A percentile compares a stretch with the other conserved stretches of the same genome.
Conservation (phyloP, 306 rosid genomes). For the Quercus aquifolioides region DNA sequence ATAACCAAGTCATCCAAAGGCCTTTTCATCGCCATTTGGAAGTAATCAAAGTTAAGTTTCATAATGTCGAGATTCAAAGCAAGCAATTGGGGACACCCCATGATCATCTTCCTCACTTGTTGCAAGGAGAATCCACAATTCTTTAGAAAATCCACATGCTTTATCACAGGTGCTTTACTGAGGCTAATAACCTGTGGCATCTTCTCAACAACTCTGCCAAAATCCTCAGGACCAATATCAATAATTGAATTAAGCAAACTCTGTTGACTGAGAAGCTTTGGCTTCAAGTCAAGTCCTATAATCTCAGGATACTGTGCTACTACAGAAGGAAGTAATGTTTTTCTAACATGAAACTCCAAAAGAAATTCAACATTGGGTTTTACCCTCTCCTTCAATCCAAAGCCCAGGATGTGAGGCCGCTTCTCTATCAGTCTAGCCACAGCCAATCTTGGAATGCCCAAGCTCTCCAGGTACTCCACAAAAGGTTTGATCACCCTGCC, state of each 20-base stretch:
- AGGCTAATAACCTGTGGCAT: constrained; percentile 95
- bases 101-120: constrained; percentile 61
- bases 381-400: constrained; percentile 70
- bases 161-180: constrained; percentile 57
- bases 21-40: constrained; percentile 64
- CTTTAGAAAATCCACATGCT: constrained; percentile 72
- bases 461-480: constrained; percentile 74
- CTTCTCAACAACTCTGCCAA: constrained; percentile 79
- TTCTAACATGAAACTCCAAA: constrained; percentile 63
- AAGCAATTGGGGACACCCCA: constrained; percentile 85
- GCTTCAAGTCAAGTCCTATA: constrained; percentile 67
- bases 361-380: constrained; percentile 78
- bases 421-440: constrained; percentile 88
- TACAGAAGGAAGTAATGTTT: constrained; percentile 57
- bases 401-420: constrained; percentile 83
- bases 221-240: constrained; percentile 58
- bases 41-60: constrained; percentile 73
- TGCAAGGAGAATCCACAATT: constrained; percentile 65
- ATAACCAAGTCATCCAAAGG: constrained; percentile 75
- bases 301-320: constrained; percentile 89
- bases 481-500: constrained; percentile 87
- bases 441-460: constrained; percentile 88
- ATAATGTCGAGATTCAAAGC: constrained; percentile 87
- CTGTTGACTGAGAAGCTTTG: constrained; percentile 61
- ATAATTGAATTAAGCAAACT: constrained; percentile 56